A percentile compares a stretch with the other conserved stretches of the same genome.
These are phyloP conservation scores for Brassica juncea DNA, from an alignment of 345 rosid genomes.

Conservation along the genomic window DNA sequence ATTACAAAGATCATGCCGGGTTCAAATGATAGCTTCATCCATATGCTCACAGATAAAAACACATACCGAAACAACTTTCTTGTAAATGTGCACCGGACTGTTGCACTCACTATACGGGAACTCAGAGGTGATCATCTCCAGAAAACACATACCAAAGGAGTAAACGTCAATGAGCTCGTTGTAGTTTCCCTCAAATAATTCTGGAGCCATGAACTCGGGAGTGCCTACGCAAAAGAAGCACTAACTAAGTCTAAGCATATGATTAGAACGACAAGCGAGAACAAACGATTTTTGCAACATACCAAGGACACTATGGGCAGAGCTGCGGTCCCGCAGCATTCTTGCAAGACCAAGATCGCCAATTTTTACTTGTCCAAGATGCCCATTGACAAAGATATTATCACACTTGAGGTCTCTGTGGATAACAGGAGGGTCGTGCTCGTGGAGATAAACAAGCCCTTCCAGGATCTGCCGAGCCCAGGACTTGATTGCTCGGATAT, in stretches of 20 bases:
- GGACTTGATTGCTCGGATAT: constrained; percentile 61
- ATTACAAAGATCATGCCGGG: constrained; percentile 5
- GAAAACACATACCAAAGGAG: constrained; percentile 81
- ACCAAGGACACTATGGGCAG: constrained; percentile 68
- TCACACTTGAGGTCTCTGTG: constrained; percentile 71
- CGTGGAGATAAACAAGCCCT: constrained; percentile 64
- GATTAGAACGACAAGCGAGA: background rate
- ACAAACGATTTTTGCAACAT: constrained; percentile 16
- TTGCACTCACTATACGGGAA: constrained; percentile 78
- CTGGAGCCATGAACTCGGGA: constrained; percentile 94
- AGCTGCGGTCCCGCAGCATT: constrained; percentile 49
- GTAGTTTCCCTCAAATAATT: constrained; percentile 76
- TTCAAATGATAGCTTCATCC: constrained; percentile 16
- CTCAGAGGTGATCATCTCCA: constrained; percentile 83
- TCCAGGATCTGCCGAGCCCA: constrained; percentile 63
- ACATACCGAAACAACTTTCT: constrained; percentile 70
- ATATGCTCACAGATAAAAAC: constrained; percentile 15
- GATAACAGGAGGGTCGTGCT: constrained; percentile 63
- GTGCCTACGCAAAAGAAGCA: constrained; percentile 54
- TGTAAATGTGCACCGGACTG: constrained; percentile 75
- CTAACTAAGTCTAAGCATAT: constrained; percentile 10
- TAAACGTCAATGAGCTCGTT: constrained; percentile 82
- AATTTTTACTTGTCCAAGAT: constrained; percentile 69
- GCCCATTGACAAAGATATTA: constrained; percentile 68
- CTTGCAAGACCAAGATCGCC: constrained; percentile 75